Evolutionary conservation across 2,329 filamentous ascomycete genomes (phyloP).

Genomic region (Colletotrichum sp.): DNA sequence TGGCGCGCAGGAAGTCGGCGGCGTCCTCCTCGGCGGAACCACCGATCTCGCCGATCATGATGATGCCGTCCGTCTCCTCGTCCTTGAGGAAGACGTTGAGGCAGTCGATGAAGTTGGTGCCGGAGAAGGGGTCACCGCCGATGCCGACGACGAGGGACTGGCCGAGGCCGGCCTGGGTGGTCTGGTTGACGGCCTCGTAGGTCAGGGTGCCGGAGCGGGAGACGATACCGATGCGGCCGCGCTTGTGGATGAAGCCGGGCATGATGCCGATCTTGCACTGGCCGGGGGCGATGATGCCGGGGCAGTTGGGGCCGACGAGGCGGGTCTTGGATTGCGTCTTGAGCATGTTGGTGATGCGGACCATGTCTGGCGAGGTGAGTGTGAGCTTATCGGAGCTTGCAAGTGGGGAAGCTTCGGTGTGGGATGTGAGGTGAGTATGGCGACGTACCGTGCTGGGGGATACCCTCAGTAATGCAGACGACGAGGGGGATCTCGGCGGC

Average conservation of each 20-base stretch:
- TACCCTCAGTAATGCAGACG: constrained; percentile 98
- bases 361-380: constrained; percentile 75
- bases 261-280: constrained; percentile 99
- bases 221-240: constrained; percentile 97
- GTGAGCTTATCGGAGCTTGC: neutral
- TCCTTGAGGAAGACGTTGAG: constrained; percentile 96
- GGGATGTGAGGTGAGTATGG: constrained; percentile 15
- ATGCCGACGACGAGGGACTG: constrained; percentile 99
- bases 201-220: constrained; percentile 97
- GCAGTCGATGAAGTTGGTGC: constrained; percentile 99
- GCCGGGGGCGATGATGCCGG: constrained; percentile 91
- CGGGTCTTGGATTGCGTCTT: constrained; percentile 98
- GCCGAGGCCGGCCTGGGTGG: constrained; percentile 93
- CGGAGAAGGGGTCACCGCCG: constrained; percentile 97
- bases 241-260: constrained; percentile 99
- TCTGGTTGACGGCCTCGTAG: constrained; percentile 99
- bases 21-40: constrained; percentile 97
- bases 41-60: constrained; percentile 99
- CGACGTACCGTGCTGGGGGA: constrained; percentile 87
- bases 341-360: constrained; percentile 96
- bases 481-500: constrained; percentile 91
- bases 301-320: constrained; percentile 97
- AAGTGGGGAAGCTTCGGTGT: neutral
- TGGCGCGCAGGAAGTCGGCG: constrained; percentile 89
- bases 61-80: constrained; percentile 96